Evolutionary conservation across 1,139 yeast genomes (phyloP).

Genomic region (Dujonia santamariae): DNA sequence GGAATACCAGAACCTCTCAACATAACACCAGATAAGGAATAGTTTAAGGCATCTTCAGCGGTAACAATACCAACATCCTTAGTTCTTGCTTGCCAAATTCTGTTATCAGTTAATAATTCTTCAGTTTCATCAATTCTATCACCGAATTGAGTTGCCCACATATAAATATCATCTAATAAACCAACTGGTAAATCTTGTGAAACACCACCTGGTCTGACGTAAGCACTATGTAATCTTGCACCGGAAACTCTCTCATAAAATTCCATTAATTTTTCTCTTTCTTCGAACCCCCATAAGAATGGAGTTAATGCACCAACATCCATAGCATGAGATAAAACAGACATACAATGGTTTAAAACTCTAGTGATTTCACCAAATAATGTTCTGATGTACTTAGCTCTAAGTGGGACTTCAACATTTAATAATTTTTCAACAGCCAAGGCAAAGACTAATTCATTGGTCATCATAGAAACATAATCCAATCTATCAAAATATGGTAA

Average conservation of each 20-base stretch:
- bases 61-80: conserved; percentile 75
- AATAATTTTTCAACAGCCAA: conserved; percentile 83
- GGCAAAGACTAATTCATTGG: conserved; percentile 83
- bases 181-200: conserved; percentile 87
- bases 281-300: conserved; percentile 93
- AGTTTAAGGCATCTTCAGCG: conserved; percentile 85
- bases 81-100: conserved; percentile 92
- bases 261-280: conserved; percentile 91
- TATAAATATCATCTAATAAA: conserved; percentile 81
- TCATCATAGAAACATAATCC: conserved; percentile 91
- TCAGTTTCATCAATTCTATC: conserved; percentile 90
- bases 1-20: conserved; percentile 90
- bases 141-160: conserved; percentile 97
- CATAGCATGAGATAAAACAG: conserved; percentile 86
- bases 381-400: conserved; percentile 84
- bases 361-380: conserved; percentile 87
- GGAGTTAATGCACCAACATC: conserved; percentile 95
- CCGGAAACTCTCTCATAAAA: conserved; percentile 90
- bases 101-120: conserved; percentile 84
- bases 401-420: conserved; percentile 79
- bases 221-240: conserved; percentile 86
- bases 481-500: conserved; percentile 86
- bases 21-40: conserved; percentile 84
- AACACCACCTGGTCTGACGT: conserved; percentile 91
- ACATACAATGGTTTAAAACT: conserved; percentile 81